Conservation (phyloP, 768 basidiomycete genomes). For the Lactifluus rugatus region DNA sequence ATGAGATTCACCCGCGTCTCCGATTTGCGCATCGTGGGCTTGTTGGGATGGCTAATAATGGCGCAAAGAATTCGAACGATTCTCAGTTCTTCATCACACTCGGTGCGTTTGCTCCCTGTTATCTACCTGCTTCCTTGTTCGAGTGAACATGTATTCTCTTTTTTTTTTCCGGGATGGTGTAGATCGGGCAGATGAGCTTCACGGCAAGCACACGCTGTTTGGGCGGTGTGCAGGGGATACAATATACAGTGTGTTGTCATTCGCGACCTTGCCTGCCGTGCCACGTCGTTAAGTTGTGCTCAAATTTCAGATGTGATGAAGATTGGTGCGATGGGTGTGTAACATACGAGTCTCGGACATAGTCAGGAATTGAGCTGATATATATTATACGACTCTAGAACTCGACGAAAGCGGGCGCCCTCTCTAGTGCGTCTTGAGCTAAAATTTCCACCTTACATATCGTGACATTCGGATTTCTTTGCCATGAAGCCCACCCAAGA, state of each 20-base stretch:
- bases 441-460: background rate
- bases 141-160: background rate
- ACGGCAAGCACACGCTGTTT: constrained; percentile 91
- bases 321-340: constrained; percentile 79
- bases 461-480: background rate
- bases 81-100: constrained; percentile 96
- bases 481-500: constrained; percentile 70
- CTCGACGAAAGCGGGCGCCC: constrained; percentile 67
- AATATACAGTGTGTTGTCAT: constrained; percentile 58
- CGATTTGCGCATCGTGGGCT: constrained; percentile 85
- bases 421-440: constrained; percentile 48
- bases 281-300: background rate
- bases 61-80: constrained; percentile 79
- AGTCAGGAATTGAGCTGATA: background rate
- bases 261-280: background rate
- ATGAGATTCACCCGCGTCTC: constrained; percentile 88
- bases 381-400: constrained; percentile 35
- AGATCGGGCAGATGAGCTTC: constrained; percentile 89
- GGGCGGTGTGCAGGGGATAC: constrained; percentile 86
- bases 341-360: background rate
- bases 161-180: background rate
- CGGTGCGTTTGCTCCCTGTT: constrained; percentile 35
- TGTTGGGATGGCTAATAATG: constrained; percentile 90
- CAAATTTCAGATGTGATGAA: constrained; percentile 67
- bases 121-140: background rate